Evolutionary conservation across 23 red algal species (phyloP).

Genomic region (Agarophyton chilense): DNA sequence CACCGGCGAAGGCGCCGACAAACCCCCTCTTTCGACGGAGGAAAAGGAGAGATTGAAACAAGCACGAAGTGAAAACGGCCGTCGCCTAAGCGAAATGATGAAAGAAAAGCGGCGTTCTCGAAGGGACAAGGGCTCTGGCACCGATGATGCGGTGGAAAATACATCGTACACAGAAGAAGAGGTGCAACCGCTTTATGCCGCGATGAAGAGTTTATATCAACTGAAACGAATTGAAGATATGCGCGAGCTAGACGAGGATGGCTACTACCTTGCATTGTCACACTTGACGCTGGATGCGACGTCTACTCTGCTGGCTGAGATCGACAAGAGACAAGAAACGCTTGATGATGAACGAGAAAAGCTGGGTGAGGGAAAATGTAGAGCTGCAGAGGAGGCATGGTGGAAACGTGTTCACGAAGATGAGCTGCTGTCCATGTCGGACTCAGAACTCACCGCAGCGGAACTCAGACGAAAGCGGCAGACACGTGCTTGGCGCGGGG

Average conservation of each 20-base stretch:
- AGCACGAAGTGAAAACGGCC: slow-evolving; percentile 65
- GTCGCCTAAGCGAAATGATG: slow-evolving; percentile 60
- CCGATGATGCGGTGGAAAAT: slow-evolving; percentile 33
- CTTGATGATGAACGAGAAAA: slow-evolving; percentile 42
- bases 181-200: slow-evolving; percentile 28
- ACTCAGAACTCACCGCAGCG: slow-evolving; percentile 61
- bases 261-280: slow-evolving; percentile 54
- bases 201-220: slow-evolving; percentile 23
- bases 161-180: slow-evolving; percentile 70
- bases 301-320: slow-evolving; percentile 36
- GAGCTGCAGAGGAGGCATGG: slow-evolving; percentile 45
- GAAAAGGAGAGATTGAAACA: slow-evolving; percentile 55
- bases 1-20: slow-evolving; percentile 45
- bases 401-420: slow-evolving; percentile 61
- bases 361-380: slow-evolving; percentile 51
- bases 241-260: slow-evolving; percentile 66
- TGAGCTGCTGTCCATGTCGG: slow-evolving; percentile 76
- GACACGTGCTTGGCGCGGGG: slow-evolving; percentile 61
- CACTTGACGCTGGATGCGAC: slow-evolving; percentile 12
- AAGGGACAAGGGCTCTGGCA: slow-evolving; percentile 58
- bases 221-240: slow-evolving; percentile 64
- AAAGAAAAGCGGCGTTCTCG: slow-evolving; percentile 55
- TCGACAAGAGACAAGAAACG: slow-evolving; percentile 44
- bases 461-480: slow-evolving; percentile 76
- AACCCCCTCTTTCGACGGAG: slow-evolving; percentile 47